Percentiles rank a stretch among this genome's conserved stretches.
Evolutionary conservation across 768 basidiomycete genomes (phyloP).

Genomic region (Pisolithus tinctorius): DNA sequence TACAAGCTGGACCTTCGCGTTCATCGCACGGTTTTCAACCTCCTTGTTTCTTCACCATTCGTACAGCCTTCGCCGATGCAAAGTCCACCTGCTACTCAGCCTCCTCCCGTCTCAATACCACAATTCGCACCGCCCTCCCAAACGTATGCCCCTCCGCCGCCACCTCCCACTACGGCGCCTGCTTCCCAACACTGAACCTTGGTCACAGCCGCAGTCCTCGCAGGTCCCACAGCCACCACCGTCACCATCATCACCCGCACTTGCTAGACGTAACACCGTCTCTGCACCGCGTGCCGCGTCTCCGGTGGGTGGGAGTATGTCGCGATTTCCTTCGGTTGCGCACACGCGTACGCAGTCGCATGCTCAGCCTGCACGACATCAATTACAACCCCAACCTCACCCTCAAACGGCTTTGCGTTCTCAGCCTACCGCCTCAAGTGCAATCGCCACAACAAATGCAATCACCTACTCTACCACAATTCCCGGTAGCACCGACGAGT

Average conservation of each 20-base stretch:
- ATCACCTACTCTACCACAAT: constrained; percentile 41
- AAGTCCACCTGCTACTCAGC: constrained; percentile 8
- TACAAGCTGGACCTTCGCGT: constrained; percentile 8
- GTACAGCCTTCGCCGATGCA: neutral
- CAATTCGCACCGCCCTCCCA: constrained; percentile 8
- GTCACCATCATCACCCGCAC: constrained; percentile 17
- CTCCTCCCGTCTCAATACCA: constrained; percentile 14
- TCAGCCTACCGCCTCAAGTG: constrained; percentile 14
- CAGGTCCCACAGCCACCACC: constrained; percentile 14
- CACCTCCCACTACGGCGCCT: constrained; percentile 3
- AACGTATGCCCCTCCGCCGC: constrained; percentile 8
- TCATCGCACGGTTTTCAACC: constrained; percentile 9
- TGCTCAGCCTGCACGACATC: constrained; percentile 3
- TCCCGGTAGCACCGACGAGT: constrained; percentile 59
- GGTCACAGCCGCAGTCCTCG: constrained; percentile 16
- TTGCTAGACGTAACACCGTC: constrained; percentile 22
- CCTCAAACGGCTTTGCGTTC: constrained; percentile 2
- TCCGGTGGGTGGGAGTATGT: neutral
- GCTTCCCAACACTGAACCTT: constrained; percentile 13
- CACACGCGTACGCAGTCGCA: constrained; percentile 19
- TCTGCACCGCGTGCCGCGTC: constrained; percentile 9
- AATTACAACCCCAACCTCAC: constrained; percentile 3
- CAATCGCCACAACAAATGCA: constrained; percentile 11
- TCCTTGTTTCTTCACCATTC: neutral
- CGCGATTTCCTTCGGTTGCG: constrained; percentile 13